These are phyloP conservation scores for Beauveria pseudobassiana DNA, from an alignment of 2,329 filamentous ascomycete genomes.

Conservation along the genomic window DNA sequence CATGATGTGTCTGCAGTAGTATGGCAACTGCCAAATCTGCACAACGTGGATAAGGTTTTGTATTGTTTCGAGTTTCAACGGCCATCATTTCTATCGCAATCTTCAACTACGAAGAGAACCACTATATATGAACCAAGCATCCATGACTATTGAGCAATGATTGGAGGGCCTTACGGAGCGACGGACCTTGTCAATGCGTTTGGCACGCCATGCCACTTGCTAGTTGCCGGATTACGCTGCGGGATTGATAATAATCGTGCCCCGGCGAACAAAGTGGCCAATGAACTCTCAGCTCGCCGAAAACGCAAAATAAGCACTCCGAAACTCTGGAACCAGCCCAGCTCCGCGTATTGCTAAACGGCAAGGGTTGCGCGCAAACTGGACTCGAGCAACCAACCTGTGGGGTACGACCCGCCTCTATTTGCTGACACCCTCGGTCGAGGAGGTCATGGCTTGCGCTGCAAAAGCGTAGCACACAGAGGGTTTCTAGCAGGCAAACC, in stretches of 20 bases:
- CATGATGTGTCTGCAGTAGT: neutral
- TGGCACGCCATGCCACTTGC: neutral
- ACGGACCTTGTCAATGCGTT: neutral
- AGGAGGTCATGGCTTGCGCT: neutral
- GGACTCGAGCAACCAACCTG: neutral
- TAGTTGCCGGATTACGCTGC: neutral
- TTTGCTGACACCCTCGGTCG: neutral
- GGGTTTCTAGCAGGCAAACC: neutral
- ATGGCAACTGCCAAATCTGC: neutral
- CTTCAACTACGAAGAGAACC: neutral
- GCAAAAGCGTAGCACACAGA: neutral
- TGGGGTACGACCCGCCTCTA: conserved; percentile 6
- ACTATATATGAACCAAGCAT: neutral
- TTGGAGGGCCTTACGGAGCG: conserved; percentile 1
- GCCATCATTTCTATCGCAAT: neutral
- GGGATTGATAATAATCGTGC: too few species aligned
- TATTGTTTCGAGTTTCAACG: neutral
- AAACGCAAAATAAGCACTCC: neutral
- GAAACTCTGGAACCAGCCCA: neutral
- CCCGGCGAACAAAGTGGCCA: neutral
- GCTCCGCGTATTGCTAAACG: neutral
- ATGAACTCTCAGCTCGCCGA: neutral
- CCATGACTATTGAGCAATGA: neutral
- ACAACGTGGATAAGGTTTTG: neutral
- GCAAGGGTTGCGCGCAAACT: neutral